A percentile compares a stretch with the other conserved stretches of the same genome.
These are phyloP conservation scores for Nemophila menziesii DNA, from an alignment of 257 asterid species.

Conservation along the genomic window DNA sequence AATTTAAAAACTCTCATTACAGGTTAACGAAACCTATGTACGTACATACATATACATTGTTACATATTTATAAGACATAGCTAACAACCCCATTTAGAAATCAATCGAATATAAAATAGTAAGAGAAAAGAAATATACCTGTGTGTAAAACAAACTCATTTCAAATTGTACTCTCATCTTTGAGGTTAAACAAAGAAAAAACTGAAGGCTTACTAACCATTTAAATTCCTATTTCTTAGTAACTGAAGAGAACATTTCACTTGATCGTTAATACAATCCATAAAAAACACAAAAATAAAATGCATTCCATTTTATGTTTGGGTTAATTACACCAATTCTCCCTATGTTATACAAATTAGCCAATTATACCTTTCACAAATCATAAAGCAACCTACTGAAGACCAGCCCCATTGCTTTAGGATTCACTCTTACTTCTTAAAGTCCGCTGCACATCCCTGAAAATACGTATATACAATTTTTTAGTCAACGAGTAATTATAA, in stretches of 20 bases:
- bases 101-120: slow-evolving; percentile 2
- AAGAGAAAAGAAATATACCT: slow-evolving; percentile 31
- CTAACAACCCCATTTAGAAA: slow-evolving; percentile 2
- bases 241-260: slow-evolving; percentile 27
- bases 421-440: too few relatives aligned
- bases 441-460: too few relatives aligned
- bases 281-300: too few relatives aligned
- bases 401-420: too few relatives aligned
- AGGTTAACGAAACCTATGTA: slow-evolving; percentile 57
- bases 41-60: slow-evolving; percentile 38
- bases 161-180: slow-evolving; percentile 90
- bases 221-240: slow-evolving; percentile 33
- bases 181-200: slow-evolving; percentile 77
- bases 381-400: too few relatives aligned
- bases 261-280: slow-evolving; percentile 5
- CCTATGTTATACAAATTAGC: too few relatives aligned
- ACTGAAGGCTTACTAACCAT: too few relatives aligned
- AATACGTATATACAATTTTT: too few relatives aligned
- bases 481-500: too few relatives aligned
- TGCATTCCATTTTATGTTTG: too few relatives aligned
- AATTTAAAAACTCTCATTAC: slow-evolving; percentile 56
- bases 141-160: slow-evolving; percentile 77
- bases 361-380: too few relatives aligned
- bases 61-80: not conserved
- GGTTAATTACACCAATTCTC: too few relatives aligned